Percentiles rank a stretch among this genome's conserved stretches.
phyloP scores from a whole-genome alignment of 805 yeast species.

The Saccharomycopsis synnaedendra region DNA sequence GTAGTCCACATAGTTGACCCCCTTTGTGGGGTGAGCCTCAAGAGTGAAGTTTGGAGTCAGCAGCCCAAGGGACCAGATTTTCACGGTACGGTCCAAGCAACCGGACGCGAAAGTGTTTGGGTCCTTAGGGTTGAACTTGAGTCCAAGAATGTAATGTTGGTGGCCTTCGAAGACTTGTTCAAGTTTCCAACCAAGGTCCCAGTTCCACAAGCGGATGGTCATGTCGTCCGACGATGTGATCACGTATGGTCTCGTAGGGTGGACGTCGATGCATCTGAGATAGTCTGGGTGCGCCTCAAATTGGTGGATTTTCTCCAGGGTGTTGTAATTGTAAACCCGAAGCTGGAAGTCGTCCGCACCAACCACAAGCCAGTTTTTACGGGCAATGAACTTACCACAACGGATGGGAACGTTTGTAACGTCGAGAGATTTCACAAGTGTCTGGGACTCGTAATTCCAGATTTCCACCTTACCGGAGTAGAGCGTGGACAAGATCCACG shows the following conservation, averaged over 20 bases:
- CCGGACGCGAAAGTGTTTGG: conserved; percentile 97
- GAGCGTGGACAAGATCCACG: conserved; percentile 89
- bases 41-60: conserved; percentile 83
- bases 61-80: conserved; percentile 91
- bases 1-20: conserved; percentile 93
- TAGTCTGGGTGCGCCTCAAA: conserved; percentile 98
- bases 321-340: conserved; percentile 88
- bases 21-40: conserved; percentile 82
- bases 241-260: conserved; percentile 84
- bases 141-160: conserved; percentile 87
- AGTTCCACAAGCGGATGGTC: conserved; percentile 89
- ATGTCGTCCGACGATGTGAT: conserved; percentile 88
- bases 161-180: conserved; percentile 94
- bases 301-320: conserved; percentile 88
- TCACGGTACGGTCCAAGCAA: conserved; percentile 90
- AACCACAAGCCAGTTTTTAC: conserved; percentile 94
- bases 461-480: conserved; percentile 87
- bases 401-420: conserved; percentile 95
- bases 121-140: conserved; percentile 95
- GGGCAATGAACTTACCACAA: conserved; percentile 87
- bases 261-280: conserved; percentile 86
- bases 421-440: conserved; percentile 79
- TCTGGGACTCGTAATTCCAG: conserved; percentile 84
- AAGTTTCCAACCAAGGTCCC: conserved; percentile 89
- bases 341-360: conserved; percentile 95